These are phyloP conservation scores for Xylaria intraflava DNA, from an alignment of 495 filamentous ascomycete genomes.

Conservation along the genomic window DNA sequence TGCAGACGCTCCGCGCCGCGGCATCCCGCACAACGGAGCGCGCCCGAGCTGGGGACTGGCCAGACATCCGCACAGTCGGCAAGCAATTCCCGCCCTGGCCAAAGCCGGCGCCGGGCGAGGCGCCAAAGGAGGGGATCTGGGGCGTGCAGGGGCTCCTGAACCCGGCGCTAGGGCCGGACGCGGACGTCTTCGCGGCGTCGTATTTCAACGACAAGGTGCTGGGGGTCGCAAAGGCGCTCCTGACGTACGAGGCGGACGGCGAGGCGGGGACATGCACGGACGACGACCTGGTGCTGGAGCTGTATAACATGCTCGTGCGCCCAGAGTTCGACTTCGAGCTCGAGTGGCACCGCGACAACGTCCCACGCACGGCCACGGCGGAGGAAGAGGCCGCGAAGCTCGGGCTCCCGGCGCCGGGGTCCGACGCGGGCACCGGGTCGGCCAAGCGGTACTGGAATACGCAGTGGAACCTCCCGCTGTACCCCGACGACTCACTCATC, in stretches of 20 bases:
- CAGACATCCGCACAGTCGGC: constrained; percentile 70
- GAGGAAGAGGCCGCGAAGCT: constrained; percentile 46
- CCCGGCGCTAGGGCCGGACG: constrained; percentile 50
- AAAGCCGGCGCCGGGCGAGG: constrained; percentile 37
- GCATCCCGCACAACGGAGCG: constrained; percentile 46
- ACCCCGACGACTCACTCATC: constrained; percentile 54
- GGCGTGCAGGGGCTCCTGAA: constrained; percentile 79
- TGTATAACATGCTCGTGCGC: constrained; percentile 71
- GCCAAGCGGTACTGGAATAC: constrained; percentile 37
- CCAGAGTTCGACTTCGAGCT: constrained; percentile 60
- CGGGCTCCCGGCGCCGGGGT: neutral
- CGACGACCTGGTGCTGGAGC: constrained; percentile 59
- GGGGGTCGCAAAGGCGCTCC: constrained; percentile 48
- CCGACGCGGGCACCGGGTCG: constrained; percentile 14
- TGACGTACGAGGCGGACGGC: constrained; percentile 23
- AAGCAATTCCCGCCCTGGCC: constrained; percentile 85
- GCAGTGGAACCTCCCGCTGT: constrained; percentile 73
- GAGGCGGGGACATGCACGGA: constrained; percentile 18
- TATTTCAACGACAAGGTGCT: constrained; percentile 64
- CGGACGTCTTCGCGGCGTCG: constrained; percentile 46
- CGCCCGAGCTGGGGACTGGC: constrained; percentile 61
- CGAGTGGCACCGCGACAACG: constrained; percentile 74
- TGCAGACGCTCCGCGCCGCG: constrained; percentile 45
- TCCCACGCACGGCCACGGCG: constrained; percentile 47
- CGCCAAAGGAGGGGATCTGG: constrained; percentile 60